Conservation (phyloP, 1,284 basidiomycete species). For the Leccinum insigne region DNA sequence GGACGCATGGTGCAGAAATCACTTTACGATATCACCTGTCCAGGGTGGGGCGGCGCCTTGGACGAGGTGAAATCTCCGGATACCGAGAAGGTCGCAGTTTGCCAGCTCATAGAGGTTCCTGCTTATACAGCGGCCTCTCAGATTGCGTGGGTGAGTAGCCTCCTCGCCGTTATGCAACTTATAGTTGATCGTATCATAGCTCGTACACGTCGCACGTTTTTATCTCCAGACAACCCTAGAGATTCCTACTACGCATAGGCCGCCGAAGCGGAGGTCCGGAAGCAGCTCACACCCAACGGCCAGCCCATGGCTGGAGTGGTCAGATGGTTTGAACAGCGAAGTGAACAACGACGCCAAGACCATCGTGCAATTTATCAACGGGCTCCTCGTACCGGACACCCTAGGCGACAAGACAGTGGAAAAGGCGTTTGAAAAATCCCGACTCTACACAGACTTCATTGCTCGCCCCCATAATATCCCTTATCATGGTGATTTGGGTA, state of each 20-base stretch:
- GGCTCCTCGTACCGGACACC: neutral
- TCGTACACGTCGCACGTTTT: neutral
- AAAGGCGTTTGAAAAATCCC: neutral
- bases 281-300: no score
- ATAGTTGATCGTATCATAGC: neutral
- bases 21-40: neutral
- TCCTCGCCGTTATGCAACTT: neutral
- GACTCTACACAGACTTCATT: neutral
- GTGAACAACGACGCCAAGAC: neutral
- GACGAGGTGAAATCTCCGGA: neutral
- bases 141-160: neutral
- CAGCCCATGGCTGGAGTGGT: neutral
- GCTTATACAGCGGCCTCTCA: neutral
- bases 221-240: neutral
- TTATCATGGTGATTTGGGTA: neutral
- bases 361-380: neutral
- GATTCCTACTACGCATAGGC: neutral
- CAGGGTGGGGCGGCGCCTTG: neutral
- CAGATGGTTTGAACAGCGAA: neutral
- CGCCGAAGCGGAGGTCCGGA: neutral
- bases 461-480: neutral
- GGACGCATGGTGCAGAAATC: neutral
- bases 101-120: neutral
- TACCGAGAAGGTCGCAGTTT: neutral
- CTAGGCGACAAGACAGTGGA: neutral